Evolutionary conservation across 2,329 filamentous ascomycete species (phyloP).

Genomic region (Penicillium janthinellum): DNA sequence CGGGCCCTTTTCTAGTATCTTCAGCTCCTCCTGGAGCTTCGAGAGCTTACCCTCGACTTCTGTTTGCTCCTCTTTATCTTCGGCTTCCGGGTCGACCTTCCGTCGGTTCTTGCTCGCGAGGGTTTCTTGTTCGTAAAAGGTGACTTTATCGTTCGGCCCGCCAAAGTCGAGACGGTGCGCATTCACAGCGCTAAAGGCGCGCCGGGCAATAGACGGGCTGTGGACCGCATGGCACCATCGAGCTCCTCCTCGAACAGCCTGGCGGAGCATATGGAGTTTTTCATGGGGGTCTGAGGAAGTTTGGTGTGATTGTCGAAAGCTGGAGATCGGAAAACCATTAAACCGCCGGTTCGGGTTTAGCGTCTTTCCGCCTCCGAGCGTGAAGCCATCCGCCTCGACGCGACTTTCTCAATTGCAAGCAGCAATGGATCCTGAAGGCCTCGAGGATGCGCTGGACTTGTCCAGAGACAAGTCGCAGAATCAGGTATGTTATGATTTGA

Average conservation of each 20-base stretch:
- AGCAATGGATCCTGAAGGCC: constrained; percentile 25
- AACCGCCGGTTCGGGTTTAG: constrained; percentile 36
- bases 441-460: constrained; percentile 26
- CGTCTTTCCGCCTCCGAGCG: constrained; percentile 24
- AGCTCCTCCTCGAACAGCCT: constrained; percentile 46
- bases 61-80: constrained; percentile 40
- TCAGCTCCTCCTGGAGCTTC: constrained; percentile 44
- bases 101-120: constrained; percentile 38
- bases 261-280: constrained; percentile 46
- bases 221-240: constrained; percentile 46
- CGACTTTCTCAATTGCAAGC: constrained; percentile 13
- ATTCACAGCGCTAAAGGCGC: constrained; percentile 36
- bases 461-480: constrained; percentile 33
- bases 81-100: constrained; percentile 43
- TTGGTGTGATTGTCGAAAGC: constrained; percentile 14
- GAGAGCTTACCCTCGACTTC: constrained; percentile 42
- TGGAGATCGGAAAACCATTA: constrained; percentile 29
- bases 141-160: constrained; percentile 45
- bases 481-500: constrained; percentile 26
- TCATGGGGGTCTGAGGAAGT: constrained; percentile 32
- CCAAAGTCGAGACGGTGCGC: constrained; percentile 35
- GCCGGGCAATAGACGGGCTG: constrained; percentile 34
- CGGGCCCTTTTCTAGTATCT: constrained; percentile 44
- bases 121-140: constrained; percentile 47
- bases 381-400: constrained; percentile 24